These are phyloP conservation scores for Didymella sp. DNA, from an alignment of 2,329 filamentous ascomycete species.

Conservation along the genomic window DNA sequence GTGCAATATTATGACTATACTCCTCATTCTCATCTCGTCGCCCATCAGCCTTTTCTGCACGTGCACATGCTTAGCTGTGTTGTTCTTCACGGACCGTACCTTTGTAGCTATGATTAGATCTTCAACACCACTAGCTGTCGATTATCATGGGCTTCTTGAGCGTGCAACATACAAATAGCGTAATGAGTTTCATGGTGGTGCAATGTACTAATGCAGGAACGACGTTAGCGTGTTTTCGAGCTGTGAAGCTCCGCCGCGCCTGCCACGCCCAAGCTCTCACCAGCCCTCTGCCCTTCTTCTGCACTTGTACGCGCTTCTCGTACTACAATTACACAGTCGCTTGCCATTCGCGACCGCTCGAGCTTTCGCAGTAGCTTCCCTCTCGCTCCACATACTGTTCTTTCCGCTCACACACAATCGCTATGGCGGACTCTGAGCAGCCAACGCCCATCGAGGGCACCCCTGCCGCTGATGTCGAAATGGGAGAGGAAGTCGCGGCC, in stretches of 20 bases:
- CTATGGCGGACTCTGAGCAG: conserved; percentile 43
- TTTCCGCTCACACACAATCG: neutral
- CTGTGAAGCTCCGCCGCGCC: conserved; percentile 3
- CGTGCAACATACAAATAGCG: too few relatives aligned
- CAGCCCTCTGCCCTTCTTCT: neutral
- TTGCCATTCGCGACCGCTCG: neutral
- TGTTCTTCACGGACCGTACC: neutral
- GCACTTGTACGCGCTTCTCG: neutral
- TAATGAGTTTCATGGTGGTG: neutral
- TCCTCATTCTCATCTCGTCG: neutral
- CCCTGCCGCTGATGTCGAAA: conserved; percentile 57
- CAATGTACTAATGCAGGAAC: neutral
- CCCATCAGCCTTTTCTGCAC: too few relatives aligned
- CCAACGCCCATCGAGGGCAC: conserved; percentile 41
- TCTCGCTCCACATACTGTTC: neutral
- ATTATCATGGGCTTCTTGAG: too few relatives aligned
- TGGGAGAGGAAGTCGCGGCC: conserved; percentile 49
- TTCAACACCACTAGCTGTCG: neutral
- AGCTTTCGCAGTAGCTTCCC: conserved; percentile 1
- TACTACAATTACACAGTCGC: neutral
- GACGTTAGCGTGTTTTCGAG: neutral
- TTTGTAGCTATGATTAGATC: neutral
- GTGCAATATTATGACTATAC: conserved; percentile 8
- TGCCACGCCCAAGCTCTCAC: conserved; percentile 5
- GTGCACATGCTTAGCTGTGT: neutral